phyloP scores from a whole-genome alignment of 2,329 filamentous ascomycete species.

The Zymoseptoria brevis region DNA sequence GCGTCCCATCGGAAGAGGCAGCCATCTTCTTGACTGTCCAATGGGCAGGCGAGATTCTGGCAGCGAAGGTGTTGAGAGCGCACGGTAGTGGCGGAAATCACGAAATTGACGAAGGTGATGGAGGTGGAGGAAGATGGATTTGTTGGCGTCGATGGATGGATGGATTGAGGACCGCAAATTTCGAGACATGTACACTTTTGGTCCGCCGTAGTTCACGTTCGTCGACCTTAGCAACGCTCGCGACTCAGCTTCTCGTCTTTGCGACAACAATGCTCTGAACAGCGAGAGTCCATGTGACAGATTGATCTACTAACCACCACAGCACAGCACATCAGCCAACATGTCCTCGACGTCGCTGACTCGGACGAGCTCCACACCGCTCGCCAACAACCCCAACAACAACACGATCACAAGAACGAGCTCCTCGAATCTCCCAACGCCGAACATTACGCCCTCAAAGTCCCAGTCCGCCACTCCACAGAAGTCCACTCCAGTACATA shows the following conservation, averaged over 20 bases:
- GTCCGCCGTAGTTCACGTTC: not conserved
- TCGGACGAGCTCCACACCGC: not conserved
- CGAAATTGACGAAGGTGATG: no score
- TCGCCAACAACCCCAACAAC: not conserved
- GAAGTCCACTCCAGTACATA: conserved; percentile 16
- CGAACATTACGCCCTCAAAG: conserved; percentile 10
- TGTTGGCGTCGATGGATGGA: not conserved
- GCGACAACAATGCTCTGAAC: conserved; percentile 4
- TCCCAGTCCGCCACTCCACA: conserved; percentile 6
- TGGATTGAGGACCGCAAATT: not conserved
- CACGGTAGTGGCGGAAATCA: no score
- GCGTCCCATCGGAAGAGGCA: not conserved
- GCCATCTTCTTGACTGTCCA: not conserved
- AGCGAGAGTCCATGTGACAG: not conserved
- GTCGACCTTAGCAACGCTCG: not conserved
- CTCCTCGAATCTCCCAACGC: conserved; percentile 9
- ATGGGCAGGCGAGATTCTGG: not conserved
- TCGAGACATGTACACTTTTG: not conserved
- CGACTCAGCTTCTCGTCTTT: not conserved
- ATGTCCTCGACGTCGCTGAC: conserved; percentile 23
- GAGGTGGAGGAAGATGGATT: not conserved
- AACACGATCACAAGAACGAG: conserved; percentile 4
- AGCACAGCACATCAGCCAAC: conserved; percentile 5
- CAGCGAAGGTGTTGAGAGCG: no score
- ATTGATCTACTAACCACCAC: conserved; percentile 7